These are phyloP conservation scores for Phialemoniopsis sp. DNA, from an alignment of 2,329 filamentous ascomycete species.

Conservation along the genomic window DNA sequence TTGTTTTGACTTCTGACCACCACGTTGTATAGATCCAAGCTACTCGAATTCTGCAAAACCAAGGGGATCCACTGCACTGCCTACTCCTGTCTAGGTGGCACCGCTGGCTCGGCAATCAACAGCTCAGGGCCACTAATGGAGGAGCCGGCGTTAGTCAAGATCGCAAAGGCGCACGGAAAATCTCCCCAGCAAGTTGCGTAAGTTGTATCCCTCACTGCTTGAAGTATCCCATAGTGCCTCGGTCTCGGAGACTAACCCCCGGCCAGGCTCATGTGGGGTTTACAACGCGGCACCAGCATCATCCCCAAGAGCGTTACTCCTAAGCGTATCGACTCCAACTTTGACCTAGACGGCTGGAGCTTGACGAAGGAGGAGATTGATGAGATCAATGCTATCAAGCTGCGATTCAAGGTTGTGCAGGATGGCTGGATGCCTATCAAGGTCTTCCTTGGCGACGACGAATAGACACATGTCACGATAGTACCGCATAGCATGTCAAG, in stretches of 20 bases:
- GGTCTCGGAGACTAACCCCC: neutral
- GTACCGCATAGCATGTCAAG: no score
- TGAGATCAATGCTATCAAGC: conserved; percentile 48
- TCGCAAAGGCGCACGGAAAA: conserved; percentile 50
- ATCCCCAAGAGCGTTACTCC: conserved; percentile 40
- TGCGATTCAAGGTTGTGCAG: conserved; percentile 63
- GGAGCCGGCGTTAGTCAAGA: conserved; percentile 17
- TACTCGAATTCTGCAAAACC: conserved; percentile 49
- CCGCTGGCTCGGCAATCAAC: conserved; percentile 50
- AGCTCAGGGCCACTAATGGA: conserved; percentile 48
- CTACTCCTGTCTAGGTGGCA: conserved; percentile 54
- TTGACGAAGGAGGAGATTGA: conserved; percentile 57
- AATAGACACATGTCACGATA: conserved; percentile 29
- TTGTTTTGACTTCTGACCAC: neutral
- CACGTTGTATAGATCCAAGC: conserved; percentile 41
- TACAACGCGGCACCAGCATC: conserved; percentile 39
- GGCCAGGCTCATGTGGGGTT: conserved; percentile 41
- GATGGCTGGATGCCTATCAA: conserved; percentile 60
- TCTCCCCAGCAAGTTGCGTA: conserved; percentile 49
- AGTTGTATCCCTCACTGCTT: neutral
- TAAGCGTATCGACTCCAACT: neutral
- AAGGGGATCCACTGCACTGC: conserved; percentile 59
- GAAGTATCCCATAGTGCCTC: no score
- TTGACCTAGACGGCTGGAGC: conserved; percentile 53
- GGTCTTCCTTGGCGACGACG: conserved; percentile 65